Base-by-base conservation (phyloP, 2,329 filamentous ascomycete species). In the Beauveria varroae region DNA sequence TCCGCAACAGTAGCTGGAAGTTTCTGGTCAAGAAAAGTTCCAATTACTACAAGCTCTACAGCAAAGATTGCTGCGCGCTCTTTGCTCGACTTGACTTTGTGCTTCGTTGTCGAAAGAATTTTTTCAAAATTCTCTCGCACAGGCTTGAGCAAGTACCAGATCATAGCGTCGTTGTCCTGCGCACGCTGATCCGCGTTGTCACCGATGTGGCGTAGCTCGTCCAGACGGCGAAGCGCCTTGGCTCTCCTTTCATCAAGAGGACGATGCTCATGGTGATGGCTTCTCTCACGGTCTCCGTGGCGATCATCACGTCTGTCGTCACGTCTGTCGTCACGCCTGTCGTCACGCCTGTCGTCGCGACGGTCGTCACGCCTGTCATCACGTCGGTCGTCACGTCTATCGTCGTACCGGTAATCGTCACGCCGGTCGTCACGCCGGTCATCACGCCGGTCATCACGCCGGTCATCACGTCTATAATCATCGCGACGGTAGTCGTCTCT, bases 31-130 rank as follows among this genome's bases (percentile, higher is more conserved):
- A 88, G 81, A 67, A 86, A 87, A 61, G 82, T 81, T 58, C 86
- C 86, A 70, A 88, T 85, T 5, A 79, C 79, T 47, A 86, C 76
- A 43, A 88, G 73, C 68, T 87, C 82, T 30, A 77, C 75, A 66
- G 86, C 86, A 68, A 88, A 82, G 49, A 86, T 80, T 67, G 78
- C 80, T 24, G 86, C 81, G 50, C 86, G 80, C 57, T 83, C 80
- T 65, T 86, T 85, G 67, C 83, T 82, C 30, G 81, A 84, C 60
- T 84, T 84, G 64, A 86, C 82, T 55, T 81, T 81, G 65, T 85
- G 84, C 65, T 82, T 83, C 2, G 83, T 88, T 4, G 85, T 86
- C 57, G 79, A 81, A 59, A 82, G 76, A 59, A 88, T 82, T 30
- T 76, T 78, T 64, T 82, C 79, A 56, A 89, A 81, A 63, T 84